Evolutionary conservation across 495 filamentous ascomycete genomes (phyloP), one percentile per base, ranked within the genome.

Genomic region (Lentithecium fluviatile): DNA sequence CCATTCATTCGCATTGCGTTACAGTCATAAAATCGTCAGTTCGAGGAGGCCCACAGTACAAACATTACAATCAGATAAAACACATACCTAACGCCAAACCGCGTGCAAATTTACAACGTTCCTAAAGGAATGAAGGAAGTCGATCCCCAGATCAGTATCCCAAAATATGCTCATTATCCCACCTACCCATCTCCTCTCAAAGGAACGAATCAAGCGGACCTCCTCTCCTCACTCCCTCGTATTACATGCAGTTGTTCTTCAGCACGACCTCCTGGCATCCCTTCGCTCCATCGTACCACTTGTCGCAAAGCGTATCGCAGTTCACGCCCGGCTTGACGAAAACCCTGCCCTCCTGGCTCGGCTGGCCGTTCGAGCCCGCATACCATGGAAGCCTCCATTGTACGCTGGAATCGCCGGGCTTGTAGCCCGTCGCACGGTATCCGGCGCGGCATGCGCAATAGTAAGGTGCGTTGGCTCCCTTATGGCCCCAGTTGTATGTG

Each of bases 251-350:
- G n/a, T 19, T 45, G 10, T 20, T 17, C 21, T 29, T 55, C 36
- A 24, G 15, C 17, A 13, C 24, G 11, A 55, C 52, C 36, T 42
- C 52, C 52, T 45, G 52, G 52, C 52, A 55, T 29, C 52, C 52
- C 34, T 55, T 45, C 38, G 34, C 36, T 10, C 52, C 52, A 12
- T 23, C 34, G 5, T 15, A 21, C 52, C 52, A 55, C 25, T 43
- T n/a, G 26, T 58, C 55, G 37, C 55, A 58, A 48, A 58, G 55
- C 25, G 55, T 58, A 50, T 58, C 25, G 26, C 73, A 75, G 12
- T 13, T 38, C 1, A 69, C 61, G 1, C 73, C 73, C 2, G 73
- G 73, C 2, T 45, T 42, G 17, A 73, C 71, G 48, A 75, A 75
- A 15, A 75, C 73, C 12, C 73, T 62, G 17, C 65, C 73, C 17